Percentiles rank a stretch among this genome's conserved stretches.
Conservation (phyloP, 2,329 filamentous ascomycete genomes). For the Tolypocladium pustulatum region DNA sequence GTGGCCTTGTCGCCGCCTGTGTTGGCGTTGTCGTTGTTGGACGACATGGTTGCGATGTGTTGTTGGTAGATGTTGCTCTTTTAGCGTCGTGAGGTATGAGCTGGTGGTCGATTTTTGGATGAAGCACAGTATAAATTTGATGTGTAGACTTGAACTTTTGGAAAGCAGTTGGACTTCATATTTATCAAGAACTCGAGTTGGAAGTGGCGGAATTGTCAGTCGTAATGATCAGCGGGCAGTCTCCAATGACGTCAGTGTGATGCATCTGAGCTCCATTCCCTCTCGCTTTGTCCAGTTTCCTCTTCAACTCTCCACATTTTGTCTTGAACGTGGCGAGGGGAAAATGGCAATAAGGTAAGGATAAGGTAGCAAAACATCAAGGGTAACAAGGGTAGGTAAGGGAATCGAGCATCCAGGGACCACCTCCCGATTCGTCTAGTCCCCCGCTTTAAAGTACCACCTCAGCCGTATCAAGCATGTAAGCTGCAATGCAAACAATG, state of each 20-base stretch:
- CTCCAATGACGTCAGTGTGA: neutral
- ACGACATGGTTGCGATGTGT: slow-evolving; percentile 1
- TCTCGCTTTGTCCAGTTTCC: neutral
- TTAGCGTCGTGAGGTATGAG: neutral
- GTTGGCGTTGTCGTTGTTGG: slow-evolving; percentile 3
- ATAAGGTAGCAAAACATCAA: too few relatives aligned
- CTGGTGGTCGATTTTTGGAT: neutral
- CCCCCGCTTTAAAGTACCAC: too few relatives aligned
- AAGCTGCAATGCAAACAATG: neutral
- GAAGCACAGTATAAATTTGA: neutral
- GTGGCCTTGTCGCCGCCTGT: slow-evolving; percentile 18
- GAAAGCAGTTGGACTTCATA: neutral
- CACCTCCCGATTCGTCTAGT: neutral
- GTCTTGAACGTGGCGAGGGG: neutral
- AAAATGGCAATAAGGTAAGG: too few relatives aligned
- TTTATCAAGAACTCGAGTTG: neutral
- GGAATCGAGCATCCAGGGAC: neutral
- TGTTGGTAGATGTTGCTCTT: neutral
- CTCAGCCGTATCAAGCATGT: neutral
- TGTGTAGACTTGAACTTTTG: neutral
- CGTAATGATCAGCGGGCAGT: neutral
- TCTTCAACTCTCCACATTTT: neutral
- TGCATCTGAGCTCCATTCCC: neutral
- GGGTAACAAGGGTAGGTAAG: too few relatives aligned
- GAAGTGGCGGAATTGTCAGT: neutral